Conservation (phyloP, 176 grass and related monocot species). For the Lolium perenne region DNA sequence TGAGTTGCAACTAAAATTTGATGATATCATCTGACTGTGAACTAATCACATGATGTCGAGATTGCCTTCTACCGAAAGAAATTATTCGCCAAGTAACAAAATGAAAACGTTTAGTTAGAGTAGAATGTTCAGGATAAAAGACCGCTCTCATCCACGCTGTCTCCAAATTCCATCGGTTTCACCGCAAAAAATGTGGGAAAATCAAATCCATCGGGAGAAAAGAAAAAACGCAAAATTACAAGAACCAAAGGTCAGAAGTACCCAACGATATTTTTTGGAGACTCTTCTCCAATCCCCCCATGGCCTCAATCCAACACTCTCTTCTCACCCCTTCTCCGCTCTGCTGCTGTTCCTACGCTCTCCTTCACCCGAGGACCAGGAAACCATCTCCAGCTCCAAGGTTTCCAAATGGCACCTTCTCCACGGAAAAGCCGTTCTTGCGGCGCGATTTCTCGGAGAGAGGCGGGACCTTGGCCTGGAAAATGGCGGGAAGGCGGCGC, state of each 20-base stretch:
- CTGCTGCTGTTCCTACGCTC: constrained; percentile 45
- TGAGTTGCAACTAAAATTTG: too few species aligned
- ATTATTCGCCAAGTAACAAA: too few species aligned
- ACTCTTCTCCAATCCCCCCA: constrained; percentile 26
- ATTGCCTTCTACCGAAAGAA: too few species aligned
- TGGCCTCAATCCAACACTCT: constrained; percentile 43
- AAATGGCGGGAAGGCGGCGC: constrained; percentile 35
- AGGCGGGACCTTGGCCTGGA: constrained; percentile 40
- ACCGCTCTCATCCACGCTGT: too few species aligned
- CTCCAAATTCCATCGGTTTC: not conserved
- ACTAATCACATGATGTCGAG: too few species aligned
- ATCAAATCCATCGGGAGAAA: not conserved
- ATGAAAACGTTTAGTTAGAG: too few species aligned
- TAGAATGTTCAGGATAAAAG: too few species aligned
- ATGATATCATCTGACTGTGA: too few species aligned
- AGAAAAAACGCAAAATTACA: not conserved
- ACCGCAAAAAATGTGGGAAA: constrained; percentile 43
- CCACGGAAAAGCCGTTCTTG: constrained; percentile 1
- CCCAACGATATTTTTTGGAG: not conserved
- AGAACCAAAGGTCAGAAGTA: not conserved
- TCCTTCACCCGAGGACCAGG: constrained; percentile 11
- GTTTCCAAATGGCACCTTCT: constrained; percentile 30
- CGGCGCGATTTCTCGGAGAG: constrained; percentile 43
- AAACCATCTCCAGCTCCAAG: constrained; percentile 27
- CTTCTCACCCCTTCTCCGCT: constrained; percentile 18